Evolutionary conservation across 2,329 filamentous ascomycete genomes (phyloP).

Genomic region (Annulohypoxylon truncatum): DNA sequence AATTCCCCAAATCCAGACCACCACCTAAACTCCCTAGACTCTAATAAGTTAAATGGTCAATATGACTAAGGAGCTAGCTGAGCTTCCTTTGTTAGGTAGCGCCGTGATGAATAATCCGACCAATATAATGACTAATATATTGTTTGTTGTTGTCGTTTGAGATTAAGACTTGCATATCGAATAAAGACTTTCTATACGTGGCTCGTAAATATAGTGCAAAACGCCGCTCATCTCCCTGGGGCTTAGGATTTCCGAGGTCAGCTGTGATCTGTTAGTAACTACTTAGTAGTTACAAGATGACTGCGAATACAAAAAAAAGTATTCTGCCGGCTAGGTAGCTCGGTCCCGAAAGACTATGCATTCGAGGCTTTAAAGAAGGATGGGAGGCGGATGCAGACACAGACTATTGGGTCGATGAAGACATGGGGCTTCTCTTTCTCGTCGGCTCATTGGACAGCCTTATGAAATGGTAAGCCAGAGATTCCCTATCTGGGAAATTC

Average conservation of each 20-base stretch:
- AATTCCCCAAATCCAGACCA: constrained; percentile 22
- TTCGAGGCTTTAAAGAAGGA: constrained; percentile 23
- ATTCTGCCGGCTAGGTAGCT: background rate
- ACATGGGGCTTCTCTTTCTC: constrained; percentile 5
- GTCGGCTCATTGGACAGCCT: constrained; percentile 32
- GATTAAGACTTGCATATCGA: background rate
- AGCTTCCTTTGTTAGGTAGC: background rate
- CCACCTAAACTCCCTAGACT: background rate
- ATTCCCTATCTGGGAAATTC: constrained; percentile 11
- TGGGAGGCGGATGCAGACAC: background rate
- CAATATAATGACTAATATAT: constrained; percentile 18
- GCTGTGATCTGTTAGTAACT: background rate
- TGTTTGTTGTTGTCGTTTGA: background rate
- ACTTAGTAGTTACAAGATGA: background rate
- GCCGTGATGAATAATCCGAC: constrained; percentile 24
- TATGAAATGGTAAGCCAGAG: constrained; percentile 14
- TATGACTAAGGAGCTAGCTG: background rate
- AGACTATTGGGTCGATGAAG: constrained; percentile 24
- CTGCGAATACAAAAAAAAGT: background rate
- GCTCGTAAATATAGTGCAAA: background rate
- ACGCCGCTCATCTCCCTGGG: background rate
- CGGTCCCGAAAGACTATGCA: constrained; percentile 32
- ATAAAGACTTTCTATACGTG: background rate
- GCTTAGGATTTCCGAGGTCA: background rate
- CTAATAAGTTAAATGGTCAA: background rate